Base-by-base conservation (phyloP, 192 early-diverging fungal species). In the Bifiguratus adelaidae region DNA sequence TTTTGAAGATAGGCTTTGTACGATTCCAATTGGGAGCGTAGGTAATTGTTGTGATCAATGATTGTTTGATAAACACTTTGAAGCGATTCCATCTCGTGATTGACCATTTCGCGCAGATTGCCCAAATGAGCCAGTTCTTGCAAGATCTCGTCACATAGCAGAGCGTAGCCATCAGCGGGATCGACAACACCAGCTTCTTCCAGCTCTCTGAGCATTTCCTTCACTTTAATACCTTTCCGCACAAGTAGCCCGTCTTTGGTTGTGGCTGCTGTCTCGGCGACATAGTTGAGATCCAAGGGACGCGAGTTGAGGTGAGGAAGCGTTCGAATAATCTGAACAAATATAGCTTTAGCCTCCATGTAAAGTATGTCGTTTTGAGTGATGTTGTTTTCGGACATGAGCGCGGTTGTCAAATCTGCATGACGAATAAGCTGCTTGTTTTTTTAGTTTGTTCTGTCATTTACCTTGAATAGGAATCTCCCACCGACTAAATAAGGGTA, bases 1-100 rank as follows among this genome's bases (percentile, higher is more conserved):
- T 96, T 96, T 55, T 90, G 83, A 27, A 96, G 60, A 43, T 96
- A 96, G 4, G 88, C 88, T 70, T 92, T 92, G 71, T 96, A 96
- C 19, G 77, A 80, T 48, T 96, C 93, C 35, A 96, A 67, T 71
- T 96, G 93, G 34, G 79, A 74, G 33, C 80, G 58, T 33, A 92
- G 63, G 44, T 92, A 96, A 49, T 90, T 86, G 71, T 96, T 96
- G 61, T 96, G 92, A 53, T 92, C 89, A 27, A 84, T 68, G 44
- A 96, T 96, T 4, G 91, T 91, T 58, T 92, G 81, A 76, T 81
- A 92, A 41, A 96, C 91, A 9, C 78, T 67, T 24, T 87, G 83
- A 29, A 96, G 70, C 15, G 77, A 80, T 16, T 50, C 44, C 7
- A 88, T 81, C 56, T 96, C 93, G 43, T 80, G 73, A 41, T 82